Evolutionary conservation across 2,329 filamentous ascomycete species (phyloP).

Genomic region (Metarhizium rileyi): DNA sequence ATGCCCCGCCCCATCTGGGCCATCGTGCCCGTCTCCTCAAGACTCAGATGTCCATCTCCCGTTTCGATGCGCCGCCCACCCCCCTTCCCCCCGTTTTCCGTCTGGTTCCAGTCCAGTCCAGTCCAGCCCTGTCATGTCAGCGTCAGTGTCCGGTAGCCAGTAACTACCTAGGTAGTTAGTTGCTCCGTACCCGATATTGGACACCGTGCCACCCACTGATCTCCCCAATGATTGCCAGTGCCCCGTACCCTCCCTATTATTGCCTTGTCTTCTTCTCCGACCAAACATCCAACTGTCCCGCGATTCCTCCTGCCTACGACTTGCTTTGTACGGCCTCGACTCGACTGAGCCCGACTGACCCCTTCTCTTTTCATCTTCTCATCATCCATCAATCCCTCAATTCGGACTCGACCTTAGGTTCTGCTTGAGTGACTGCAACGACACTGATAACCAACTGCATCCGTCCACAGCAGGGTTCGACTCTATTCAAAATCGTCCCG

Average conservation of each 20-base stretch:
- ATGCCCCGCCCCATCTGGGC: too few relatives aligned
- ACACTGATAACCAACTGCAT: not conserved
- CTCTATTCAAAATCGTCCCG: not conserved
- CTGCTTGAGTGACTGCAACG: not conserved
- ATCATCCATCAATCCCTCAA: not conserved
- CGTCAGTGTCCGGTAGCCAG: too few relatives aligned
- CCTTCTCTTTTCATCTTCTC: not conserved
- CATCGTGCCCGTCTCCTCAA: too few relatives aligned
- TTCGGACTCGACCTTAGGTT: not conserved
- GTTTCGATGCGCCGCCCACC: not conserved
- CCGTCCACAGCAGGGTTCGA: not conserved
- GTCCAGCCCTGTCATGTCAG: too few relatives aligned
- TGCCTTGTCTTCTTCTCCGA: not conserved
- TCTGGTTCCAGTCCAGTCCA: too few relatives aligned
- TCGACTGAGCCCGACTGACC: not conserved
- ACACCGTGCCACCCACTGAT: too few relatives aligned
- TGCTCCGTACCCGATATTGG: too few relatives aligned
- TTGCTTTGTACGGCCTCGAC: slow-evolving; percentile 4
- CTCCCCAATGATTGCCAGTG: too few relatives aligned
- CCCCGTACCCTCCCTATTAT: not conserved
- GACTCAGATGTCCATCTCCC: too few relatives aligned
- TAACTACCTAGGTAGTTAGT: too few relatives aligned
- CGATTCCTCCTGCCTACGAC: not conserved
- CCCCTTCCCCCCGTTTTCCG: not conserved
- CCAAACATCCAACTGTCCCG: not conserved